Percentiles rank a stretch among this genome's conserved stretches.
phyloP scores from a whole-genome alignment of 306 rosid species.

The Amphicarpaea edgeworthii region DNA sequence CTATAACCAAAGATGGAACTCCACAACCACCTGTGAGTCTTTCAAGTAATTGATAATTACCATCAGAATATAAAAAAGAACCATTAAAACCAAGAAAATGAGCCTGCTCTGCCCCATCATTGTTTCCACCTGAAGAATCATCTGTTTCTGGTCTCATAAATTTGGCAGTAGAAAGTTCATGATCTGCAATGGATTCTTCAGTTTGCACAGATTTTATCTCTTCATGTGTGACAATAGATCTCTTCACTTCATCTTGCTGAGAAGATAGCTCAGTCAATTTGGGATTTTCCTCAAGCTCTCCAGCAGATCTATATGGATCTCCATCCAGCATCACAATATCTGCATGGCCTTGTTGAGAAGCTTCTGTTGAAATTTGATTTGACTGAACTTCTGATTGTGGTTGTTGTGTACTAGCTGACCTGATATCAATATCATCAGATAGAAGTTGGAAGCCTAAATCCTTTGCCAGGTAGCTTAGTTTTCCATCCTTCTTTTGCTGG shows the following conservation, averaged over 20 bases:
- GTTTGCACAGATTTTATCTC: constrained; percentile 49
- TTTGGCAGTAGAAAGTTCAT: constrained; percentile 50
- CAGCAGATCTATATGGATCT: constrained; percentile 51
- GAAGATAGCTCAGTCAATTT: constrained; percentile 48
- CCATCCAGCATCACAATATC: constrained; percentile 46
- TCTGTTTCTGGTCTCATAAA: constrained; percentile 48
- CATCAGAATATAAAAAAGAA: constrained; percentile 87
- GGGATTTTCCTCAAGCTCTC: constrained; percentile 55
- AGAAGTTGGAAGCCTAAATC: constrained; percentile 93
- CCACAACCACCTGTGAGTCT: constrained; percentile 70
- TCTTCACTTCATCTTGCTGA: constrained; percentile 55
- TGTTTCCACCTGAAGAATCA: constrained; percentile 49
- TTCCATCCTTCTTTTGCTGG: constrained; percentile 64
- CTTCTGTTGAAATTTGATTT: constrained; percentile 56
- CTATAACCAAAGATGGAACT: constrained; percentile 78
- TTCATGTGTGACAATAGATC: constrained; percentile 43
- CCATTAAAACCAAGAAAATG: constrained; percentile 66
- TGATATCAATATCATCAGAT: constrained; percentile 84
- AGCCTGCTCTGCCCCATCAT: constrained; percentile 52
- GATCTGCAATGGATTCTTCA: constrained; percentile 51
- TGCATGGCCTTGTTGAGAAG: constrained; percentile 53
- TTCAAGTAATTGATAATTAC: constrained; percentile 74
- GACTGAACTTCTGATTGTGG: constrained; percentile 55
- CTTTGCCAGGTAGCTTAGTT: constrained; percentile 84
- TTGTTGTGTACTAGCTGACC: constrained; percentile 54